phyloP scores from a whole-genome alignment of 2,329 filamentous ascomycete genomes.

The Shiraia sp. region DNA sequence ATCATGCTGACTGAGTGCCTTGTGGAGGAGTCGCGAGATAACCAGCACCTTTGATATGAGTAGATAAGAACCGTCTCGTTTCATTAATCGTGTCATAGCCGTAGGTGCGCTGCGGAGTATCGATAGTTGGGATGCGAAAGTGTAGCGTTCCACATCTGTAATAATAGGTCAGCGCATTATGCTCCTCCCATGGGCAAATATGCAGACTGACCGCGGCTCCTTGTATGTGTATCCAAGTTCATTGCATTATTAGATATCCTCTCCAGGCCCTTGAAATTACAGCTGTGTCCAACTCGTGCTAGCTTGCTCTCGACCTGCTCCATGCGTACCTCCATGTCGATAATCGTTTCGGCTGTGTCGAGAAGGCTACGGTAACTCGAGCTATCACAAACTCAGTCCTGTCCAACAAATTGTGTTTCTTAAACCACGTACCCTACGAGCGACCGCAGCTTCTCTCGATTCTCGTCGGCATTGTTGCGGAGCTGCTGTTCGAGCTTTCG shows the following conservation, averaged over 20 bases:
- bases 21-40: slow-evolving; percentile 73
- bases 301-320: slow-evolving; percentile 72
- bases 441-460: slow-evolving; percentile 67
- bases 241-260: slow-evolving; percentile 64
- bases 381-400: slow-evolving; percentile 42
- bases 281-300: slow-evolving; percentile 72
- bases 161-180: slow-evolving; percentile 17
- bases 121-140: slow-evolving; percentile 60
- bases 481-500: slow-evolving; percentile 67
- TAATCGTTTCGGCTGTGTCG: slow-evolving; percentile 90
- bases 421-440: slow-evolving; percentile 61
- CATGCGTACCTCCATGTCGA: slow-evolving; percentile 83
- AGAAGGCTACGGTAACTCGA: slow-evolving; percentile 84
- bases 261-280: slow-evolving; percentile 72
- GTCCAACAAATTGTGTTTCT: not conserved
- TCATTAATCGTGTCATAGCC: slow-evolving; percentile 58
- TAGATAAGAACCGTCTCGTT: slow-evolving; percentile 55
- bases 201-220: slow-evolving; percentile 44
- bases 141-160: slow-evolving; percentile 49
- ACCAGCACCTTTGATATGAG: slow-evolving; percentile 69
- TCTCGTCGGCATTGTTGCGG: slow-evolving; percentile 63
- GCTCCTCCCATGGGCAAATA: slow-evolving; percentile 1
- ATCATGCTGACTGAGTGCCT: slow-evolving; percentile 65
- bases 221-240: slow-evolving; percentile 53
- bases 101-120: slow-evolving; percentile 61